Percentiles rank a stretch among this genome's conserved stretches.
These are phyloP conservation scores for Suillus luteus DNA, from an alignment of 768 basidiomycete genomes.

Conservation along the genomic window DNA sequence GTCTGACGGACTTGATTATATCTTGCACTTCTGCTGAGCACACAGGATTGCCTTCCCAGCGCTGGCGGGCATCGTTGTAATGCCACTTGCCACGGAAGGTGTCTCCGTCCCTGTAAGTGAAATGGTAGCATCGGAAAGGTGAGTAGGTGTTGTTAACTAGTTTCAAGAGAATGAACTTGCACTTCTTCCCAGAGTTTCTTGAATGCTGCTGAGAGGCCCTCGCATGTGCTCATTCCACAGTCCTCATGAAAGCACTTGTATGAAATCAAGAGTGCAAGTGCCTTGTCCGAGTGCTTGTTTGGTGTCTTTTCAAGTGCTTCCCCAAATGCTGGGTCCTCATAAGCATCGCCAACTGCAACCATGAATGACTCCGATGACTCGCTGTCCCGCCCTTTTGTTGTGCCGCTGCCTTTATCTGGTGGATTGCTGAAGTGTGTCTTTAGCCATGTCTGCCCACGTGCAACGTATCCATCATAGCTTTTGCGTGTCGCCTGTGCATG, in stretches of 20 bases:
- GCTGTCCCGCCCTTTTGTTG: background rate
- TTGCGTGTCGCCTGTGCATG: background rate
- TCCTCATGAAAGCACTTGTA: slow-evolving; percentile 9
- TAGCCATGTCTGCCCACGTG: background rate
- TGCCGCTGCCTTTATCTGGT: too few species aligned
- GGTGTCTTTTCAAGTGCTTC: slow-evolving; percentile 1
- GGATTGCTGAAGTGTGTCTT: too few species aligned
- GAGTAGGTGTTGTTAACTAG: too few species aligned
- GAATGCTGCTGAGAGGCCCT: slow-evolving; percentile 3
- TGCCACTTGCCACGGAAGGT: background rate
- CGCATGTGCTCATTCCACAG: background rate
- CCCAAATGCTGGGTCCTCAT: background rate
- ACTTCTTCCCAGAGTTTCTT: slow-evolving; percentile 7
- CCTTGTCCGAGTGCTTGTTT: slow-evolving; percentile 7
- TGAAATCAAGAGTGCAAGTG: slow-evolving; percentile 1
- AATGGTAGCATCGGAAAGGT: too few species aligned
- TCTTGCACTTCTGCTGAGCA: background rate
- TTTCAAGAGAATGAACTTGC: too few species aligned
- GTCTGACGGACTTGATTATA: background rate
- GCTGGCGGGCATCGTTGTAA: background rate
- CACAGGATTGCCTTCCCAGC: background rate
- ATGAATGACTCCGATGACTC: too few species aligned
- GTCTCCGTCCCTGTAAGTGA: background rate
- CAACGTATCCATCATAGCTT: background rate
- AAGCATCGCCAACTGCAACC: background rate